A percentile compares a stretch with the other conserved stretches of the same genome.
phyloP scores from a whole-genome alignment of 2,329 filamentous ascomycete genomes.

The Thyridium curvatum region DNA sequence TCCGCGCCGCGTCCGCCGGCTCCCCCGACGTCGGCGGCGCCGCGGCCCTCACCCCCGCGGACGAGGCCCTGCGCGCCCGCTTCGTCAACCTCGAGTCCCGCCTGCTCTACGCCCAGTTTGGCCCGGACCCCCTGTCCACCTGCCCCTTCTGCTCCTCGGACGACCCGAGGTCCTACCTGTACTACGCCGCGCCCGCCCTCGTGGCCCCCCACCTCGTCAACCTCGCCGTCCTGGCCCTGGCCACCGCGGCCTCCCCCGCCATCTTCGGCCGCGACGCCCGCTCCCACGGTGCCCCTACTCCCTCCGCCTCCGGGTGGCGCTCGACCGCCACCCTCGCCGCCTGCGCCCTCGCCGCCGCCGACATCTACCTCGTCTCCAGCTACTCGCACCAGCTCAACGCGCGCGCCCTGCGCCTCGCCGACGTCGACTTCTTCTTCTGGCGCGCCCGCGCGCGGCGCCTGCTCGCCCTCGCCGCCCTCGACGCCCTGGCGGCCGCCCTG shows the following conservation, averaged over 20 bases:
- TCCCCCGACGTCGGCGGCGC: slow-evolving; percentile 15
- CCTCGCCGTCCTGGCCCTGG: slow-evolving; percentile 62
- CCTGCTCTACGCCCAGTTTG: slow-evolving; percentile 77
- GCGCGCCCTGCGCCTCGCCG: slow-evolving; percentile 51
- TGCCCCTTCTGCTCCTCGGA: slow-evolving; percentile 81
- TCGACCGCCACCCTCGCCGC: slow-evolving; percentile 60
- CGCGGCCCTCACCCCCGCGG: slow-evolving; percentile 42
- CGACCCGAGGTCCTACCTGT: slow-evolving; percentile 63
- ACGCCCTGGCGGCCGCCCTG: slow-evolving; percentile 55
- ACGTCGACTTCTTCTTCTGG: slow-evolving; percentile 71
- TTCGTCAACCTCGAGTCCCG: slow-evolving; percentile 67
- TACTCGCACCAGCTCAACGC: slow-evolving; percentile 64
- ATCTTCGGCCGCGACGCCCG: slow-evolving; percentile 57
- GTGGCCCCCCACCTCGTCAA: slow-evolving; percentile 76
- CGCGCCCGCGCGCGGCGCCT: slow-evolving; percentile 56
- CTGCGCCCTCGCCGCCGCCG: slow-evolving; percentile 50
- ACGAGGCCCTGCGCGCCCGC: slow-evolving; percentile 60
- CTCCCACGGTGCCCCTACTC: slow-evolving; percentile 7
- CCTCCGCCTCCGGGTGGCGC: slow-evolving; percentile 47
- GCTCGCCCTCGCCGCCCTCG: slow-evolving; percentile 56
- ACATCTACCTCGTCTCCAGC: slow-evolving; percentile 58
- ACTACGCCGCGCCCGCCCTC: slow-evolving; percentile 72
- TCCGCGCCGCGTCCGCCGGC: slow-evolving; percentile 28
- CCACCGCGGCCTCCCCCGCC: slow-evolving; percentile 54
- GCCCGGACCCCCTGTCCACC: slow-evolving; percentile 63